Percentiles rank a stretch among this genome's conserved stretches.
Evolutionary conservation across 2,329 filamentous ascomycete genomes (phyloP).

Genomic region (Sporothrix schenckii): DNA sequence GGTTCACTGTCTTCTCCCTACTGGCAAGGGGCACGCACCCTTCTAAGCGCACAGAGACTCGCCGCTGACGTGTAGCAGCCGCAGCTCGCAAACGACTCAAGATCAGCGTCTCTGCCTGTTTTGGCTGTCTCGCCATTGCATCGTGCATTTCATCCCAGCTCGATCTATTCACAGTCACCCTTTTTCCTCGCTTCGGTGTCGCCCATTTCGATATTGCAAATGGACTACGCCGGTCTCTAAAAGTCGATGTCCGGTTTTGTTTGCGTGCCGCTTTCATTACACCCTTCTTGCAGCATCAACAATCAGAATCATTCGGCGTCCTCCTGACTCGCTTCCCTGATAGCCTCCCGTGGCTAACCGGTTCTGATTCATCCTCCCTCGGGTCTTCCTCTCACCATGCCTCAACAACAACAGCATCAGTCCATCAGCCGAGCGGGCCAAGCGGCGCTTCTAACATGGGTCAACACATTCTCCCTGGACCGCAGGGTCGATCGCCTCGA

Average conservation of each 20-base stretch:
- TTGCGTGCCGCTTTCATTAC: background rate
- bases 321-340: background rate
- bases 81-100: background rate
- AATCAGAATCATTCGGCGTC: background rate
- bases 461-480: slow-evolving; percentile 53
- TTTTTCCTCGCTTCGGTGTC: background rate
- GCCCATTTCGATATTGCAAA: background rate
- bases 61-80: slow-evolving; percentile 24
- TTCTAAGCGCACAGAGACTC: slow-evolving; percentile 7
- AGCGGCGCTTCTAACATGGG: slow-evolving; percentile 60
- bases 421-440: slow-evolving; percentile 51
- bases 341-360: background rate
- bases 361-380: background rate
- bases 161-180: background rate
- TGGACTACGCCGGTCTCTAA: slow-evolving; percentile 12
- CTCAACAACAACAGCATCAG: slow-evolving; percentile 37
- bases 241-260: background rate
- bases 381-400: background rate
- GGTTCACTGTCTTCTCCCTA: background rate
- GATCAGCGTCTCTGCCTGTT: slow-evolving; percentile 1
- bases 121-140: background rate
- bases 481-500: slow-evolving; percentile 53
- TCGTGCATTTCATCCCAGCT: background rate
- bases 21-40: background rate
- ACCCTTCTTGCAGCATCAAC: background rate